Evolutionary conservation across 495 filamentous ascomycete species (phyloP).

Genomic region (Trichoderma reesei): DNA sequence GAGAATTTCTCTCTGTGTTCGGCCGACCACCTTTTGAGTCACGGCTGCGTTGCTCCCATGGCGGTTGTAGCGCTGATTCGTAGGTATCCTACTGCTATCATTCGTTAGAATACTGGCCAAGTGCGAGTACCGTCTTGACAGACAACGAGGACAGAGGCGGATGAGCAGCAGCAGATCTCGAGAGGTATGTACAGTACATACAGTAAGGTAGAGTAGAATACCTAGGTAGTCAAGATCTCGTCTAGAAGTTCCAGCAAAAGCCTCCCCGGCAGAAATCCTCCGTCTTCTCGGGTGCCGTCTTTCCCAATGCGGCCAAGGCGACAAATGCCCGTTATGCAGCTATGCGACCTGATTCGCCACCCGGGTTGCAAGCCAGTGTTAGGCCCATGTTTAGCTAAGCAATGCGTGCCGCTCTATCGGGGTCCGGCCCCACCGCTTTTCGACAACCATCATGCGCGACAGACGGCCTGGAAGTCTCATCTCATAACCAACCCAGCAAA

Average conservation of each 20-base stretch:
- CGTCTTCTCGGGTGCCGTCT: background rate
- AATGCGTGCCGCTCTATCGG: background rate
- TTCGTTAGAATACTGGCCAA: no score
- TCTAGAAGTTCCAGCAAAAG: background rate
- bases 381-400: background rate
- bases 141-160: no score
- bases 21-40: background rate
- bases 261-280: background rate
- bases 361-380: background rate
- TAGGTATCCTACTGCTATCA: no score
- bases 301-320: background rate
- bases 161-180: no score
- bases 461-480: background rate
- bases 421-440: background rate
- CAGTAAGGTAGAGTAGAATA: no score
- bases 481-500: no score
- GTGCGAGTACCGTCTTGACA: no score
- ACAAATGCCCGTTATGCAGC: background rate
- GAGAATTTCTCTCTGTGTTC: background rate
- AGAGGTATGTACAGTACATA: no score
- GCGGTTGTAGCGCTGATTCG: no score
- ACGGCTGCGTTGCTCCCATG: background rate
- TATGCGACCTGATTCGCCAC: conserved; percentile 1
- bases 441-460: background rate
- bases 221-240: no score